phyloP scores from a whole-genome alignment of 768 basidiomycete genomes.

The Naganishia vishniacii region DNA sequence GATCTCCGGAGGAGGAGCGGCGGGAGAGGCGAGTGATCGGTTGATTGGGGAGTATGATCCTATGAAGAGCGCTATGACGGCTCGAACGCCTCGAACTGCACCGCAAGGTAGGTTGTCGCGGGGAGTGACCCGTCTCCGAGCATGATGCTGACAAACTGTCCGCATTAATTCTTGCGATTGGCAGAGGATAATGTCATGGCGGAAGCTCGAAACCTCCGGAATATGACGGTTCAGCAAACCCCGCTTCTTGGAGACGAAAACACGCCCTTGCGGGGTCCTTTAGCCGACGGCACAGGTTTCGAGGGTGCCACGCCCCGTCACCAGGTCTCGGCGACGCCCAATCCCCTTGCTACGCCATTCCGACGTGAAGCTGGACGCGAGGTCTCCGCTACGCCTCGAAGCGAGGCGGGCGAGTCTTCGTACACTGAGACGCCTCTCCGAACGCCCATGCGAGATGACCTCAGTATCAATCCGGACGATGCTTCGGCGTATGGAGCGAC shows the following conservation, averaged over 20 bases:
- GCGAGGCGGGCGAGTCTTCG: constrained; percentile 41
- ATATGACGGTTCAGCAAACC: constrained; percentile 86
- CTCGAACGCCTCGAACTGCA: constrained; percentile 87
- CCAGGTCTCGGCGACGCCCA: constrained; percentile 85
- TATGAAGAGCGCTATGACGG: constrained; percentile 79
- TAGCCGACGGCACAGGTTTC: constrained; percentile 81
- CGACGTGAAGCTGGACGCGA: constrained; percentile 53
- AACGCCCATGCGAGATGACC: constrained; percentile 88
- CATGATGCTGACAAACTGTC: neutral
- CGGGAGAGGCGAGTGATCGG: constrained; percentile 63
- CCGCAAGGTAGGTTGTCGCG: constrained; percentile 68
- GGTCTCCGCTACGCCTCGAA: constrained; percentile 55
- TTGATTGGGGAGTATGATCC: constrained; percentile 89
- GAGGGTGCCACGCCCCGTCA: constrained; percentile 93
- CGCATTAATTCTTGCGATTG: neutral
- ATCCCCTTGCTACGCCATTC: constrained; percentile 84
- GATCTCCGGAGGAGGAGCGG: constrained; percentile 59
- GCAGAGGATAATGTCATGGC: constrained; percentile 91
- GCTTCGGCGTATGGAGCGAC: constrained; percentile 60
- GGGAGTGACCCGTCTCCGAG: neutral
- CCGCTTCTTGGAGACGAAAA: constrained; percentile 96
- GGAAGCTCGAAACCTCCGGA: constrained; percentile 90
- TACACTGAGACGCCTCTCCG: constrained; percentile 73
- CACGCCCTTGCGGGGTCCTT: constrained; percentile 73
- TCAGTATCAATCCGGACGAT: constrained; percentile 75